These are phyloP conservation scores for Quercus phellos DNA, from an alignment of 331 rosid species.

Conservation along the genomic window DNA sequence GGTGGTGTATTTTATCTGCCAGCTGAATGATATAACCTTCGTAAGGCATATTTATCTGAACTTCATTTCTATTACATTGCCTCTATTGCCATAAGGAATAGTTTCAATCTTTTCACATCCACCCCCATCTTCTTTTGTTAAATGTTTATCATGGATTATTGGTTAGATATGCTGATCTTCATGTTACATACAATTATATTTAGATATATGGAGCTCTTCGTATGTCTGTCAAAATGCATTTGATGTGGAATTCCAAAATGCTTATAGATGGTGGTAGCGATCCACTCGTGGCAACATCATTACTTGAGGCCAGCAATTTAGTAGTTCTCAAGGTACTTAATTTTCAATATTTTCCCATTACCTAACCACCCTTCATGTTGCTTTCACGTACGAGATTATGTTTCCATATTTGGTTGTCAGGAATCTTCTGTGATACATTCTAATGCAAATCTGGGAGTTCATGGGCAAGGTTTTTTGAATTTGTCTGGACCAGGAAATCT, in stretches of 20 bases:
- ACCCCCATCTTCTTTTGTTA: background rate
- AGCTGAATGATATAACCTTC: background rate
- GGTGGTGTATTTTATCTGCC: background rate
- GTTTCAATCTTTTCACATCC: background rate
- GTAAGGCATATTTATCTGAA: background rate
- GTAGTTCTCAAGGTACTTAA: constrained; percentile 82
- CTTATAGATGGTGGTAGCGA: constrained; percentile 83
- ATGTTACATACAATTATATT: constrained; percentile 5
- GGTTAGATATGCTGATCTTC: constrained; percentile 12
- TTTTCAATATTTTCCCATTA: constrained; percentile 23
- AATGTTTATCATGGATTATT: constrained; percentile 2
- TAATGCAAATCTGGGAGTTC: constrained; percentile 91
- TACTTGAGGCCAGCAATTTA: constrained; percentile 90
- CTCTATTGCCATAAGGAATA: background rate
- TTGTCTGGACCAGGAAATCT: constrained; percentile 91
- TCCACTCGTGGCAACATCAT: constrained; percentile 70
- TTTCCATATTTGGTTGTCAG: constrained; percentile 43
- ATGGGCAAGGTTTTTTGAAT: constrained; percentile 92
- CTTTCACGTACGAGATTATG: constrained; percentile 13
- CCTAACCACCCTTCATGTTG: constrained; percentile 15
- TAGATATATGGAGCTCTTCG: constrained; percentile 97
- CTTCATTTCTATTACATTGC: background rate
- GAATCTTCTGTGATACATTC: constrained; percentile 88
- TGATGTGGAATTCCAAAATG: constrained; percentile 95
- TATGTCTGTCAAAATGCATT: constrained; percentile 90